These are phyloP conservation scores for Podila horticola DNA, from an alignment of 192 early-diverging fungal genomes.

Conservation along the genomic window DNA sequence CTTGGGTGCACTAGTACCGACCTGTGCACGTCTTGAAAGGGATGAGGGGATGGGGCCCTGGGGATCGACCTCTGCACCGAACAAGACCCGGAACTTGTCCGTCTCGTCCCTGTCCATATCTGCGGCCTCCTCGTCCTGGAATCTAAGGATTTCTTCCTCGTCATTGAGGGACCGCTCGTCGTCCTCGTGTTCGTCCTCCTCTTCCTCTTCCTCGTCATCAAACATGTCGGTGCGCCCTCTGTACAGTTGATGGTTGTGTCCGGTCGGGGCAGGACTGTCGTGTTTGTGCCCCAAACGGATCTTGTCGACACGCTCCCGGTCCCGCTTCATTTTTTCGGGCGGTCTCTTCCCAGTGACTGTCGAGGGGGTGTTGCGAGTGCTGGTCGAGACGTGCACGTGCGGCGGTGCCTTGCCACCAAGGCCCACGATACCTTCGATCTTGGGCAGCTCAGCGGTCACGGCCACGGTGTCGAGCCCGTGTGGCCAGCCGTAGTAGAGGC, in stretches of 20 bases:
- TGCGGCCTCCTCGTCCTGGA: slow-evolving; percentile 1
- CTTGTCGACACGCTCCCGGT: no score
- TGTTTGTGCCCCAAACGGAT: no score
- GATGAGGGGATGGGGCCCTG: background rate
- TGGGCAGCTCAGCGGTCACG: slow-evolving; percentile 26
- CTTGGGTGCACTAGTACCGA: background rate
- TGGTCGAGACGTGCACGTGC: background rate
- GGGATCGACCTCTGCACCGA: background rate
- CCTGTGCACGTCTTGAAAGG: background rate
- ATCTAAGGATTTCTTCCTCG: background rate
- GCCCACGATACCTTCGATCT: slow-evolving; percentile 30
- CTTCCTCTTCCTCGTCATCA: slow-evolving; percentile 15
- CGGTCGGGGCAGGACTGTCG: no score
- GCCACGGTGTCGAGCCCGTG: slow-evolving; percentile 25
- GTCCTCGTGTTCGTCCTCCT: background rate
- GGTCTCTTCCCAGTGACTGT: no score
- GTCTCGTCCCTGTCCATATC: slow-evolving; percentile 6
- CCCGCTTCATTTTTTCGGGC: no score
- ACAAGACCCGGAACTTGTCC: background rate
- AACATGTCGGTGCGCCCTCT: background rate
- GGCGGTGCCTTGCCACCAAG: slow-evolving; percentile 23
- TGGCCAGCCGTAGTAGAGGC: slow-evolving; percentile 45
- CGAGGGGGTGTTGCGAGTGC: no score
- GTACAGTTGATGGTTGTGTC: no score
- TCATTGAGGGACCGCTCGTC: background rate